phyloP scores from a whole-genome alignment of 495 filamentous ascomycete genomes.

The Neurospora discreta region DNA sequence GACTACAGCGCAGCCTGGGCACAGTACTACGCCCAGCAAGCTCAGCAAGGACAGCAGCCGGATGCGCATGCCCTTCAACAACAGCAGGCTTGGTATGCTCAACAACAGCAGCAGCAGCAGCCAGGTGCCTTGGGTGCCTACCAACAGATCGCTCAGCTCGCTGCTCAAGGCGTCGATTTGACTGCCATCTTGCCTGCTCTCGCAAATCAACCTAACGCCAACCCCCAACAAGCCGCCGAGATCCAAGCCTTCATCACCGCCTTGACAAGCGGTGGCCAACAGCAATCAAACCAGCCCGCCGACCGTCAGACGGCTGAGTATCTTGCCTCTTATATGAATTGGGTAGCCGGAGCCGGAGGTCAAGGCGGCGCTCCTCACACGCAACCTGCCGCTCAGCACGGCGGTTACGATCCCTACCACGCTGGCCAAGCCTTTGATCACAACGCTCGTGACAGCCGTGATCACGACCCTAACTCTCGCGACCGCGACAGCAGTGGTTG shows the following conservation, averaged over 20 bases:
- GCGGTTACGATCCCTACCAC: not conserved
- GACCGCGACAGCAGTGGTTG: conserved; percentile 4
- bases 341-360: conserved; percentile 1
- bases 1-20: conserved; percentile 21
- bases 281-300: conserved; percentile 1
- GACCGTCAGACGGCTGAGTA: conserved; percentile 13
- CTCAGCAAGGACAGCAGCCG: conserved; percentile 10
- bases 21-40: conserved; percentile 20
- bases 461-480: conserved; percentile 1
- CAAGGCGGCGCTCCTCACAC: not conserved
- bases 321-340: conserved; percentile 8
- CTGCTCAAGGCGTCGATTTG: conserved; percentile 6
- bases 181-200: conserved; percentile 16
- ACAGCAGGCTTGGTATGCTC: conserved; percentile 20
- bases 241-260: conserved; percentile 13
- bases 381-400: not conserved
- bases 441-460: conserved; percentile 2
- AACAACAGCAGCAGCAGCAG: conserved; percentile 9
- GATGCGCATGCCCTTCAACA: conserved; percentile 8
- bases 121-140: not conserved
- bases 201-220: conserved; percentile 8
- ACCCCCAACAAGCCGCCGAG: conserved; percentile 2
- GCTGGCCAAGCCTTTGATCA: not conserved
- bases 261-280: conserved; percentile 5
- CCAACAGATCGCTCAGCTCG: conserved; percentile 4